phyloP scores from a whole-genome alignment of 495 filamentous ascomycete genomes.

The Penicillium longicatenatum region DNA sequence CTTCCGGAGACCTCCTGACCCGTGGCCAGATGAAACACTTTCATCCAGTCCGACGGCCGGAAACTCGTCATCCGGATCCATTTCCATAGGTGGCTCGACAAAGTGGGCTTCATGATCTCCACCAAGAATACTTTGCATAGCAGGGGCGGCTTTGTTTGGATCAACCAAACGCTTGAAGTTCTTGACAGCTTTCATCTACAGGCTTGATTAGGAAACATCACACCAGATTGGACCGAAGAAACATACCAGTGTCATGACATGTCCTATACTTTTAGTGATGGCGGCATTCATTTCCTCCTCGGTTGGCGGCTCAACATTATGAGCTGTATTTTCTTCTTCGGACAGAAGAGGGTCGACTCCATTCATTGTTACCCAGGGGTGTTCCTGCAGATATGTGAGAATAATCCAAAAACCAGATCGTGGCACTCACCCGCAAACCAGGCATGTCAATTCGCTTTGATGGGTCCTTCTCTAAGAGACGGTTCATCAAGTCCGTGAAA shows the following conservation, averaged over 20 bases:
- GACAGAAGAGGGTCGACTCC: constrained; percentile 81
- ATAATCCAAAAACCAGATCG: neutral
- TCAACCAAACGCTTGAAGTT: constrained; percentile 73
- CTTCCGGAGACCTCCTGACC: constrained; percentile 52
- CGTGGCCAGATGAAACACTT: constrained; percentile 42
- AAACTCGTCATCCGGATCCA: constrained; percentile 48
- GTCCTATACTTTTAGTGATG: constrained; percentile 83
- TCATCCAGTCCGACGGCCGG: constrained; percentile 20
- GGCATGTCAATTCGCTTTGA: constrained; percentile 77
- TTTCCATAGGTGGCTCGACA: constrained; percentile 59
- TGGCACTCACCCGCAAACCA: constrained; percentile 69
- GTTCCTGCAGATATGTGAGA: constrained; percentile 58
- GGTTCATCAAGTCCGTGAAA: constrained; percentile 68
- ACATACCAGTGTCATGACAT: constrained; percentile 81
- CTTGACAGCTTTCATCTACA: constrained; percentile 86
- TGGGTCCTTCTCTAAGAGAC: constrained; percentile 75
- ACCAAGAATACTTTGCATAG: constrained; percentile 60
- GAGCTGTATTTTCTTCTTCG: constrained; percentile 81
- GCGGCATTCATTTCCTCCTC: constrained; percentile 87
- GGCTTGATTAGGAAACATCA: neutral
- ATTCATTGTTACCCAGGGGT: constrained; percentile 89
- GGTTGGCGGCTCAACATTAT: constrained; percentile 77
- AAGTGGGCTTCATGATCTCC: constrained; percentile 52
- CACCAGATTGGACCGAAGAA: neutral
- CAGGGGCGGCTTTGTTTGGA: constrained; percentile 44